phyloP scores from a whole-genome alignment of 2,329 filamentous ascomycete species.

The Aspergillus udagawae region DNA sequence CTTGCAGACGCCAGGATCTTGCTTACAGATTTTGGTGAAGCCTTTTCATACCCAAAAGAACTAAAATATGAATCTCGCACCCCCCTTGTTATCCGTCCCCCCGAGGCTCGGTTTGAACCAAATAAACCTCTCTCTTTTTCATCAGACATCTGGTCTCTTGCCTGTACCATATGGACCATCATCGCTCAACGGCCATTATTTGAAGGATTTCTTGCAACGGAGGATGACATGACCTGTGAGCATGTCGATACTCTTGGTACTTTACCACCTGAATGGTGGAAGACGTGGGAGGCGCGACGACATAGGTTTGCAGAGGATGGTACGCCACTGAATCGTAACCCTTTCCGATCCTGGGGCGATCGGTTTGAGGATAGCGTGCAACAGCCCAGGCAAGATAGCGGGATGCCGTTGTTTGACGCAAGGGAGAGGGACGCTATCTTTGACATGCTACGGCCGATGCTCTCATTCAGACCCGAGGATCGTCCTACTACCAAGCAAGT shows the following conservation, averaged over 20 bases:
- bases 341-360: constrained; percentile 19
- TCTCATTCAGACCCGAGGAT: constrained; percentile 23
- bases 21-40: constrained; percentile 35
- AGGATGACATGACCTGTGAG: constrained; percentile 28
- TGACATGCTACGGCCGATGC: constrained; percentile 24
- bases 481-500: constrained; percentile 21
- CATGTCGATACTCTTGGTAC: constrained; percentile 30
- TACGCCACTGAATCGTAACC: constrained; percentile 15
- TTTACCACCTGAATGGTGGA: constrained; percentile 27
- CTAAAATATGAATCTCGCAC: constrained; percentile 24
- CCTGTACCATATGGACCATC: constrained; percentile 35
- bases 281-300: constrained; percentile 21
- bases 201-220: constrained; percentile 22
- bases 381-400: constrained; percentile 20
- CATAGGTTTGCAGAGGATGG: constrained; percentile 24
- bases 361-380: constrained; percentile 27
- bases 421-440: constrained; percentile 23
- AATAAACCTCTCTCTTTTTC: constrained; percentile 28
- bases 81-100: constrained; percentile 28
- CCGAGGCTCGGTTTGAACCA: constrained; percentile 36
- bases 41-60: constrained; percentile 27
- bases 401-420: constrained; percentile 18
- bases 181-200: constrained; percentile 30
- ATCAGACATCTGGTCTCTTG: constrained; percentile 42
- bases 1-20: constrained; percentile 25